phyloP scores from a whole-genome alignment of 2,329 filamentous ascomycete genomes.

The Fusarium sp. region DNA sequence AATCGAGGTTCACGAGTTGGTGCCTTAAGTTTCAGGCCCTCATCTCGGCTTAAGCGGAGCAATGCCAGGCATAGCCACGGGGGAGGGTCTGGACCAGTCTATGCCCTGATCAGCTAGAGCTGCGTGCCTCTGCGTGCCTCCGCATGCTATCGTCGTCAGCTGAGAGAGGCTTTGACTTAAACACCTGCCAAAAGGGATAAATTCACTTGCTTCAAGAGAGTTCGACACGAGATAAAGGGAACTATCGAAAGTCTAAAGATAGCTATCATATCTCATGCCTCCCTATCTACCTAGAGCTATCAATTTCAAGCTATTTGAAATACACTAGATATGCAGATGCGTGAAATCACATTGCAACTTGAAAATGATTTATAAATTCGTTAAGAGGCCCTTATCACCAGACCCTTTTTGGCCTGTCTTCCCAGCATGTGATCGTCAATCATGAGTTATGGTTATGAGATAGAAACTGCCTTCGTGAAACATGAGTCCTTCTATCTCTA shows the following conservation, averaged over 20 bases:
- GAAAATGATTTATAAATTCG: background rate
- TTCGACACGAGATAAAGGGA: background rate
- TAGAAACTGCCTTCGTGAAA: background rate
- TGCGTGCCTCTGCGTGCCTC: background rate
- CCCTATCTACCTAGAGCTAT: background rate
- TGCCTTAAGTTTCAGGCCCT: constrained; percentile 11
- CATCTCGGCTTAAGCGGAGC: constrained; percentile 17
- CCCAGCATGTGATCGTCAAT: background rate
- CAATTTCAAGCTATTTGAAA: background rate
- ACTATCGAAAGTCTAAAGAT: background rate
- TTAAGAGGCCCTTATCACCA: background rate
- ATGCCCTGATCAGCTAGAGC: background rate
- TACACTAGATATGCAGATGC: background rate
- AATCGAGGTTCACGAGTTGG: background rate
- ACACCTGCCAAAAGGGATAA: background rate
- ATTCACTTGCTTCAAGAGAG: background rate
- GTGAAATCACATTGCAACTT: background rate
- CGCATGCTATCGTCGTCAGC: background rate
- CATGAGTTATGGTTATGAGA: background rate
- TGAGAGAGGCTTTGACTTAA: background rate
- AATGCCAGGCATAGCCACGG: background rate
- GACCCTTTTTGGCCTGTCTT: background rate
- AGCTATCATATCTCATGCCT: background rate
- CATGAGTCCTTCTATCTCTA: background rate
- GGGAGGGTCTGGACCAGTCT: background rate